Evolutionary conservation across 805 yeast genomes (phyloP), one percentile per base, ranked within the genome.

Genomic region (Candida ipomoeae): DNA sequence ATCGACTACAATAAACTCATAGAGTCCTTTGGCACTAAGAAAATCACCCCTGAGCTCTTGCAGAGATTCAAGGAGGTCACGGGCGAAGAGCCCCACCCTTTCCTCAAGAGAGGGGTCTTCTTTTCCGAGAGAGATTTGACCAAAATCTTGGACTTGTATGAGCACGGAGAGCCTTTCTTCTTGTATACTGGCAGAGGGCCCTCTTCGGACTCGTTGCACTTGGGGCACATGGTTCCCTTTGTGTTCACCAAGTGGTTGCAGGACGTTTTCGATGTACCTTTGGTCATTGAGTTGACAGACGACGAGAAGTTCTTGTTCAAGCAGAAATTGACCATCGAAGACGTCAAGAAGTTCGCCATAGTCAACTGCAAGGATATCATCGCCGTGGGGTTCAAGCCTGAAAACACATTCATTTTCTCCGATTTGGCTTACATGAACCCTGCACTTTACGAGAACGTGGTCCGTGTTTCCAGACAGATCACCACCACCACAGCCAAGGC

Each of bases 131-230:
- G 99, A 71, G 94, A 87, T 68, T 83, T 87, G 64, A 70, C 65
- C 62, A 80, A 73, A 61, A 94, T 92, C 62, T 77, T 92, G 63
- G 96, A 88, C 65, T 70, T 90, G 59, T 89, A 94, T 68, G 98
- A 94, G 72, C 88, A 87, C 64, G 96, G 96, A 18, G 89, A 94
- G 70, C 96, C 91, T 31, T 94, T 94, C 70, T 94, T 92, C 74
- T 73, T 94, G 55, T 94, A 94, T 68, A 94, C 99, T 14, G 99
- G 99, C 37, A 82, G 99, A 68, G 99, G 99, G 5, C 98, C 99
- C 35, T 87, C 96, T 1, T 82, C 91, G 39, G 96, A 86, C 60
- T 85, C 94, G 18, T 85, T 94, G 88, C 99, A 94, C 67, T 77
- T 94, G 73, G 99, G 99, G 48, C 99, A 94, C 69, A 84, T 92